A percentile compares a stretch with the other conserved stretches of the same genome.
Conservation (phyloP, 2,329 filamentous ascomycete genomes). For the Tolypocladium album region DNA sequence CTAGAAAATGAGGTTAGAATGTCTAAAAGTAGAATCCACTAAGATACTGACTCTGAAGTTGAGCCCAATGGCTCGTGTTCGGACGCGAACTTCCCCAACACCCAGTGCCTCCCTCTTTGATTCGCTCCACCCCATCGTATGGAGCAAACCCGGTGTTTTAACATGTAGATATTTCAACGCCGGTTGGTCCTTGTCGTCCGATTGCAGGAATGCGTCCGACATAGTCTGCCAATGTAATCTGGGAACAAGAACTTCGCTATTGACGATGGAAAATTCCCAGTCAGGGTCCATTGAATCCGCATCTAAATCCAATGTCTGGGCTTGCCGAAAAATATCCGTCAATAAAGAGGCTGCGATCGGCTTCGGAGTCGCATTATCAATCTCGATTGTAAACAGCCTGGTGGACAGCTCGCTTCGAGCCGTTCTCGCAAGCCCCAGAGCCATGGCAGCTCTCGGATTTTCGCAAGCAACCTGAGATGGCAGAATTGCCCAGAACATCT, state of each 20-base stretch:
- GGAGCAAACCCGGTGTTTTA: slow-evolving; percentile 1
- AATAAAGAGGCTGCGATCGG: background rate
- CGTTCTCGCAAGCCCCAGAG: slow-evolving; percentile 2
- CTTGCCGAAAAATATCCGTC: background rate
- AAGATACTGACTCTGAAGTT: slow-evolving; percentile 10
- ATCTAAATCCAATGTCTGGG: background rate
- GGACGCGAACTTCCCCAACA: slow-evolving; percentile 2
- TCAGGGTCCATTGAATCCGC: slow-evolving; percentile 2
- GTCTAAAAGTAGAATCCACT: background rate
- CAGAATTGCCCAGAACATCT: background rate
- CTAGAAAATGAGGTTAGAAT: slow-evolving; percentile 6
- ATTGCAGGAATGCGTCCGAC: background rate
- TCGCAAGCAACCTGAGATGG: slow-evolving; percentile 1
- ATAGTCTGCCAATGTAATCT: slow-evolving; percentile 4
- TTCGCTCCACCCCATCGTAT: slow-evolving; percentile 3
- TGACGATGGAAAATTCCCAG: slow-evolving; percentile 2
- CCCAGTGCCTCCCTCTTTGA: background rate
- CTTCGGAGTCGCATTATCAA: background rate
- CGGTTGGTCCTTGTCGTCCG: background rate
- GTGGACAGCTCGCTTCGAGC: slow-evolving; percentile 3
- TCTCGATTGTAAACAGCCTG: slow-evolving; percentile 2
- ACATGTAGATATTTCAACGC: background rate
- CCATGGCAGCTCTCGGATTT: slow-evolving; percentile 3
- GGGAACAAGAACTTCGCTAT: slow-evolving; percentile 1
- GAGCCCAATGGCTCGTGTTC: slow-evolving; percentile 12